Conservation (phyloP, 352 stramenopile genomes). For the Sclerospora graminicola region DNA sequence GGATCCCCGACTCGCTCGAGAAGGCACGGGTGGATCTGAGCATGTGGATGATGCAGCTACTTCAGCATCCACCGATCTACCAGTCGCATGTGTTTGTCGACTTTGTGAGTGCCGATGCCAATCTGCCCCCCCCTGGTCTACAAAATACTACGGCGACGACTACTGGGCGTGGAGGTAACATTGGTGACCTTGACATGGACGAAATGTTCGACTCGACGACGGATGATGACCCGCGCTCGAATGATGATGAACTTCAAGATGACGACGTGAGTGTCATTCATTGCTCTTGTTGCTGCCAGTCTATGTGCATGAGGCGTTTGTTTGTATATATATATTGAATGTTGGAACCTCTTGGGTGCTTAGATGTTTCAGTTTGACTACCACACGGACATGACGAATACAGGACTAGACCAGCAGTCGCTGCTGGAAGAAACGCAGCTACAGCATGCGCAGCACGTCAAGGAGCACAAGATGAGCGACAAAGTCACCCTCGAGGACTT, state of each 20-base stretch:
- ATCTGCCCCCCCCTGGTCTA: conserved; percentile 47
- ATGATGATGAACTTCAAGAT: conserved; percentile 41
- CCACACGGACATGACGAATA: conserved; percentile 41
- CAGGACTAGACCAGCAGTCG: conserved; percentile 29
- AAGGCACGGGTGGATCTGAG: conserved; percentile 59
- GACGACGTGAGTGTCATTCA: conserved; percentile 29
- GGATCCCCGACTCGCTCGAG: conserved; percentile 58
- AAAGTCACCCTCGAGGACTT: conserved; percentile 89
- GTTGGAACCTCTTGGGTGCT: neutral
- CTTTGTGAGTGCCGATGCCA: conserved; percentile 72
- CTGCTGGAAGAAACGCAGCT: conserved; percentile 41
- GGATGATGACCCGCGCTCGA: conserved; percentile 42
- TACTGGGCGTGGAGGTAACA: conserved; percentile 27
- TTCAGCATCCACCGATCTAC: conserved; percentile 70
- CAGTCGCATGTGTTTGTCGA: conserved; percentile 78
- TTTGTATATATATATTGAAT: too few relatives aligned
- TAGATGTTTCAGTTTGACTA: conserved; percentile 74
- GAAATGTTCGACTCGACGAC: conserved; percentile 69
- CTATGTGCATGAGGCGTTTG: neutral
- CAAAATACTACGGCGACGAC: conserved; percentile 11
- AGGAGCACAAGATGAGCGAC: conserved; percentile 37
- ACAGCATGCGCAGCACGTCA: conserved; percentile 29
- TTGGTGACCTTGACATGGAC: conserved; percentile 75
- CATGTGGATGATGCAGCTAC: conserved; percentile 76
- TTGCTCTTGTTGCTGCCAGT: conserved; percentile 1